Conservation (phyloP, 1,139 yeast genomes). For the Yamadazyma dushanensis region DNA sequence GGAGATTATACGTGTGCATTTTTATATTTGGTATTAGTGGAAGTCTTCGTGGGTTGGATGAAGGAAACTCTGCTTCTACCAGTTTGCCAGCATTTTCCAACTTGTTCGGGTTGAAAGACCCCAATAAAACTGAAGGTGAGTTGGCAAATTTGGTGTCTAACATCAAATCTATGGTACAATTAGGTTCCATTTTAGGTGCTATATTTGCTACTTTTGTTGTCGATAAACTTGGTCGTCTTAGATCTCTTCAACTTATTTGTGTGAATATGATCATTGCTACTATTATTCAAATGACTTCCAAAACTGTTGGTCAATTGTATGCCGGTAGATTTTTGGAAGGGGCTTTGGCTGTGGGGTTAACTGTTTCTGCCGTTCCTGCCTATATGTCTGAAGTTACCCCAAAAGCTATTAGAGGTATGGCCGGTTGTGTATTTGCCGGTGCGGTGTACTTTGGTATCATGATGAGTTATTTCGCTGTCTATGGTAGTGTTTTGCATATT, state of each 20-base stretch:
- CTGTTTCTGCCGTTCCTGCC: conserved; percentile 57
- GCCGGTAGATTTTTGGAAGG: conserved; percentile 59
- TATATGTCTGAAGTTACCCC: conserved; percentile 57
- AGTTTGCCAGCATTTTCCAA: conserved; percentile 46
- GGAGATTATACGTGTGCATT: conserved; percentile 46
- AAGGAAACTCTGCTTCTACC: conserved; percentile 49
- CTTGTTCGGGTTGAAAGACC: conserved; percentile 48
- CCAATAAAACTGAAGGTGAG: conserved; percentile 30
- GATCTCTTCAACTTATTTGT: conserved; percentile 49
- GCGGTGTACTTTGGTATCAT: conserved; percentile 56
- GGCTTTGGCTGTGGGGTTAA: conserved; percentile 52
- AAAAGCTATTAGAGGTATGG: conserved; percentile 50
- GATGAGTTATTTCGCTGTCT: conserved; percentile 52
- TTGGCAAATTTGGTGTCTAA: conserved; percentile 52
- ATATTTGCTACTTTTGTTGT: conserved; percentile 49
- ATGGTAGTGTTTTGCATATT: conserved; percentile 39
- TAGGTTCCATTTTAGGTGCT: conserved; percentile 61
- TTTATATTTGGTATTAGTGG: conserved; percentile 60
- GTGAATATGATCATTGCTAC: conserved; percentile 48
- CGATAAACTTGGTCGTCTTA: conserved; percentile 56
- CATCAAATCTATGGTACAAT: conserved; percentile 61
- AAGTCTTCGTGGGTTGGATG: conserved; percentile 62
- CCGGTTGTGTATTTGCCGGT: conserved; percentile 52
- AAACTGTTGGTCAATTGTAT: conserved; percentile 46
- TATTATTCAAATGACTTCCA: conserved; percentile 48